These are phyloP conservation scores for Mrakia gelida DNA, from an alignment of 768 basidiomycete species.

Conservation along the genomic window DNA sequence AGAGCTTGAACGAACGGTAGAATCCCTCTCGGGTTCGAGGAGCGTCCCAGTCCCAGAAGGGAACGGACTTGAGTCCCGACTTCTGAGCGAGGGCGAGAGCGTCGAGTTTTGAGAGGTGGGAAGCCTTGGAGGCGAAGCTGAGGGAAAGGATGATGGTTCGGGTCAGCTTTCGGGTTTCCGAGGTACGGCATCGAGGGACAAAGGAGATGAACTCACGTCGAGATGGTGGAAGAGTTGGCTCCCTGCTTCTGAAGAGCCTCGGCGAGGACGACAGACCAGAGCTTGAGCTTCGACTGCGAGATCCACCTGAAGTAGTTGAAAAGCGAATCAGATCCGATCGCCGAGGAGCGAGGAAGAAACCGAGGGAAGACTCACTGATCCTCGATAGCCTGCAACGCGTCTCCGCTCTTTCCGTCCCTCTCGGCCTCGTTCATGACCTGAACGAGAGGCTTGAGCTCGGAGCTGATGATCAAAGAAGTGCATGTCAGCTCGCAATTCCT, in stretches of 20 bases:
- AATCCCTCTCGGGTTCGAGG: conserved; percentile 92
- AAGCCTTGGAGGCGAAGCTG: conserved; percentile 41
- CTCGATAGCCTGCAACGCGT: conserved; percentile 78
- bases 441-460: conserved; percentile 57
- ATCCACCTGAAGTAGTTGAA: conserved; percentile 46
- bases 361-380: conserved; percentile 57
- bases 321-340: too few species aligned
- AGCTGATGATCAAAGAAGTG: conserved; percentile 47
- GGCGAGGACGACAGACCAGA: conserved; percentile 70
- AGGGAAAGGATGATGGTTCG: too few species aligned
- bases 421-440: conserved; percentile 80
- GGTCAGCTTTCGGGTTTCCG: neutral
- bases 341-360: neutral
- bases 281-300: conserved; percentile 65
- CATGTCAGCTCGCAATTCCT: neutral
- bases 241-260: conserved; percentile 55
- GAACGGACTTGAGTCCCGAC: conserved; percentile 63
- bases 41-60: conserved; percentile 93
- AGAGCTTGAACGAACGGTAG: conserved; percentile 51
- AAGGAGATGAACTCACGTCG: neutral
- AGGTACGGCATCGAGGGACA: neutral
- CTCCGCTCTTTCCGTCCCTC: conserved; percentile 68
- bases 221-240: conserved; percentile 37
- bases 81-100: conserved; percentile 72
- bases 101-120: conserved; percentile 63